A percentile compares a stretch with the other conserved stretches of the same genome.
phyloP scores from a whole-genome alignment of 768 basidiomycete genomes.

The Russula abietina region DNA sequence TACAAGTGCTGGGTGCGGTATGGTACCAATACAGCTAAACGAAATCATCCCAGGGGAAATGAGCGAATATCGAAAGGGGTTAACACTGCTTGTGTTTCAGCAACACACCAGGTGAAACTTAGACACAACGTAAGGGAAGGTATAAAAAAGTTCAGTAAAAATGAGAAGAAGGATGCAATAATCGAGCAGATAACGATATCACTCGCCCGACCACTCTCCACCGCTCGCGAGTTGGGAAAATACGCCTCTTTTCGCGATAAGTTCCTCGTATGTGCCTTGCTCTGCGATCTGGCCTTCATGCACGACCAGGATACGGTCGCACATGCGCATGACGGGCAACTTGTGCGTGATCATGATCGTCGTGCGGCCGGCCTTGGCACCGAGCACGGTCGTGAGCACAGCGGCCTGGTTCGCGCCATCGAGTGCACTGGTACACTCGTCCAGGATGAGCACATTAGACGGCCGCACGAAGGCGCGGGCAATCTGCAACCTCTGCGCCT shows the following conservation, averaged over 20 bases:
- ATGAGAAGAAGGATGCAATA: not conserved
- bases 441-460: constrained; percentile 71
- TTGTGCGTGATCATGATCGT: constrained; percentile 95
- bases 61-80: constrained; percentile 17
- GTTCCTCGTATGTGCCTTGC: constrained; percentile 66
- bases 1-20: constrained; percentile 11
- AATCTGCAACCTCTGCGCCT: constrained; percentile 89
- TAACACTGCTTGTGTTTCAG: not conserved
- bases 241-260: constrained; percentile 60
- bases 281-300: constrained; percentile 74
- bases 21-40: constrained; percentile 5
- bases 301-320: constrained; percentile 81
- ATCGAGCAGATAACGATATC: not conserved
- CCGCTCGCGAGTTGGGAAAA: constrained; percentile 75
- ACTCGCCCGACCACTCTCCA: constrained; percentile 54
- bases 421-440: constrained; percentile 93
- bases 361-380: constrained; percentile 63
- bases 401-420: constrained; percentile 79
- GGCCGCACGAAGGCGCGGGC: constrained; percentile 82
- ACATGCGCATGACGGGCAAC: constrained; percentile 82
- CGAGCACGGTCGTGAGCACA: constrained; percentile 69
- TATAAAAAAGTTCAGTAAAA: too few species aligned
- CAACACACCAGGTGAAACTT: constrained; percentile 14
- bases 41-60: not conserved
- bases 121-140: not conserved